Conservation (phyloP, 2,329 filamentous ascomycete genomes). For the Tetracladium maxilliforme region DNA sequence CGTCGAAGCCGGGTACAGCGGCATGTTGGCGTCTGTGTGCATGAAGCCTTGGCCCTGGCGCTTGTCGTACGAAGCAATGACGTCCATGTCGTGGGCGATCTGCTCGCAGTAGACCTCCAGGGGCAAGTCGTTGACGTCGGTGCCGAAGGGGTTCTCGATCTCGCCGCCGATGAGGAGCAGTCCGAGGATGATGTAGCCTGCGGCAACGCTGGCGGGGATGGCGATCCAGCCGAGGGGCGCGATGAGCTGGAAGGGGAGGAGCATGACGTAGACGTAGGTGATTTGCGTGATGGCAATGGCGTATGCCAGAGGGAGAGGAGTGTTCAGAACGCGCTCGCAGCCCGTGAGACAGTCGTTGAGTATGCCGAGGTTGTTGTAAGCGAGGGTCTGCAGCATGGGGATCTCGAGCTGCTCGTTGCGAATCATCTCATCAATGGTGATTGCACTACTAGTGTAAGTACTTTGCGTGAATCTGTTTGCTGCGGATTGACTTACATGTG, state of each 20-base stretch:
- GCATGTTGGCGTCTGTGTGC: too few species aligned
- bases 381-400: conserved; percentile 42
- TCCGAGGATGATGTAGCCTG: conserved; percentile 72
- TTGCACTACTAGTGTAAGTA: too few species aligned
- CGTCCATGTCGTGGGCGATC: conserved; percentile 59
- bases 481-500: conserved; percentile 55
- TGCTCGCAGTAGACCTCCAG: conserved; percentile 66
- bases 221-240: conserved; percentile 52
- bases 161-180: conserved; percentile 64
- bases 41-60: too few species aligned
- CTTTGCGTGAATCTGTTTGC: too few species aligned
- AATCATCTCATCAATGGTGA: too few species aligned
- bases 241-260: conserved; percentile 71
- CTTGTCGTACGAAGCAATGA: too few species aligned
- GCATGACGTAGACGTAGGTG: conserved; percentile 69
- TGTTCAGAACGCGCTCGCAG: conserved; percentile 67
- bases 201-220: conserved; percentile 59
- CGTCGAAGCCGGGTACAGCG: too few species aligned
- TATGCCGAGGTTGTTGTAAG: conserved; percentile 31
- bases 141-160: conserved; percentile 75
- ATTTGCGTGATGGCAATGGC: conserved; percentile 76
- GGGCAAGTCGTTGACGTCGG: conserved; percentile 70
- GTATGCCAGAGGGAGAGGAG: conserved; percentile 71
- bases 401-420: conserved; percentile 37
- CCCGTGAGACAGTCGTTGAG: conserved; percentile 61